These are phyloP conservation scores for Phytophthora europaea DNA, from an alignment of 352 stramenopile species.

Conservation along the genomic window DNA sequence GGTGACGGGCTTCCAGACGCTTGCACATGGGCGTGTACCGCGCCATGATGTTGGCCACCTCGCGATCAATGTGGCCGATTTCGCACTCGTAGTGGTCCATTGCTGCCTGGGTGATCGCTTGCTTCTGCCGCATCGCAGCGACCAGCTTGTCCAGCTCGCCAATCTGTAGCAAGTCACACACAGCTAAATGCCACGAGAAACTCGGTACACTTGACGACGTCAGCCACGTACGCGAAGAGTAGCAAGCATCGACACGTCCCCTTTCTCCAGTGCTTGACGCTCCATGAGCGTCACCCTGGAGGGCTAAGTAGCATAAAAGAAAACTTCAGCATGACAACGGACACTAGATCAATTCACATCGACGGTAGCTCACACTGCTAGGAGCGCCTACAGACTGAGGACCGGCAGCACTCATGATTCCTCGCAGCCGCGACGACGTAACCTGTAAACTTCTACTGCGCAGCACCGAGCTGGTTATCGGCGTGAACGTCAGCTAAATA, in stretches of 20 bases:
- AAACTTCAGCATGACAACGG: background rate
- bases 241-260: constrained; percentile 80
- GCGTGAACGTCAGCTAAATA: constrained; percentile 32
- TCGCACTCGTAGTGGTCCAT: constrained; percentile 65
- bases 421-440: background rate
- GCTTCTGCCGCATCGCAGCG: constrained; percentile 70
- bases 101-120: constrained; percentile 62
- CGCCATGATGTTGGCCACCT: constrained; percentile 72
- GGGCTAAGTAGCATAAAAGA: constrained; percentile 35
- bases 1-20: constrained; percentile 62
- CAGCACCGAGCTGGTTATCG: background rate
- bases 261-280: constrained; percentile 73
- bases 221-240: constrained; percentile 59
- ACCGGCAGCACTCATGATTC: constrained; percentile 83
- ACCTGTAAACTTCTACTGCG: background rate
- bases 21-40: constrained; percentile 70
- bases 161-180: constrained; percentile 50
- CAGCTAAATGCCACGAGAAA: background rate
- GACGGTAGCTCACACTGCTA: constrained; percentile 39
- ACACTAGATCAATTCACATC: background rate
- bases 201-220: background rate
- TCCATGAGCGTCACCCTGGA: constrained; percentile 76
- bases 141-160: constrained; percentile 80
- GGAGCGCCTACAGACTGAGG: constrained; percentile 29
- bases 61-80: constrained; percentile 69